Percentiles rank a stretch among this genome's conserved stretches.
phyloP scores from a whole-genome alignment of 768 basidiomycete genomes.

The Amanita subjunquillea region DNA sequence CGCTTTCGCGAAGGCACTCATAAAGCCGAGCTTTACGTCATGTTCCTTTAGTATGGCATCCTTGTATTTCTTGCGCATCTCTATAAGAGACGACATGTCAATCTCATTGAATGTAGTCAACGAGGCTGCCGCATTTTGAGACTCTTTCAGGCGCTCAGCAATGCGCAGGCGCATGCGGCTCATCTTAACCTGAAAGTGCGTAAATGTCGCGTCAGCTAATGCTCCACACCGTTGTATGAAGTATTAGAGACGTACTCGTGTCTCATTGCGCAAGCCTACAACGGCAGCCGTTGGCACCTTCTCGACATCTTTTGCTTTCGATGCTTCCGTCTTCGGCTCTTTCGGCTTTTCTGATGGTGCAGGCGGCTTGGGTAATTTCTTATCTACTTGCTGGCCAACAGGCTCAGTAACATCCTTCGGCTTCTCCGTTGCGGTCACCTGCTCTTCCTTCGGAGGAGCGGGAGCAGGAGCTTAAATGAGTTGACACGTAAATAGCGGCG shows the following conservation, averaged over 20 bases:
- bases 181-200: conserved; percentile 80
- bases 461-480: conserved; percentile 15
- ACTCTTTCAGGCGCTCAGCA: conserved; percentile 94
- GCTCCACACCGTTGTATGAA: neutral
- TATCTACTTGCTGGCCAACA: conserved; percentile 36
- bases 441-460: conserved; percentile 21
- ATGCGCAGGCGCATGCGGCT: conserved; percentile 97
- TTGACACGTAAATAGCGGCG: neutral
- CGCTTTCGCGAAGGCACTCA: conserved; percentile 93
- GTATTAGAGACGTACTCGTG: conserved; percentile 46
- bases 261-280: conserved; percentile 64
- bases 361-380: conserved; percentile 33
- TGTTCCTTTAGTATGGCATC: conserved; percentile 82
- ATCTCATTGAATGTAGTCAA: conserved; percentile 99
- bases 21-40: conserved; percentile 96
- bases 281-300: conserved; percentile 19
- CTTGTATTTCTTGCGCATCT: conserved; percentile 91
- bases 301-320: conserved; percentile 9
- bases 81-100: conserved; percentile 95
- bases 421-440: conserved; percentile 12
- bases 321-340: conserved; percentile 17
- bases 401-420: conserved; percentile 33
- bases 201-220: neutral
- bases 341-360: conserved; percentile 23
- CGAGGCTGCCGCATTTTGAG: conserved; percentile 93